Base-by-base conservation (phyloP, 2,329 filamentous ascomycete species). In the Fonsecaea nubica region DNA sequence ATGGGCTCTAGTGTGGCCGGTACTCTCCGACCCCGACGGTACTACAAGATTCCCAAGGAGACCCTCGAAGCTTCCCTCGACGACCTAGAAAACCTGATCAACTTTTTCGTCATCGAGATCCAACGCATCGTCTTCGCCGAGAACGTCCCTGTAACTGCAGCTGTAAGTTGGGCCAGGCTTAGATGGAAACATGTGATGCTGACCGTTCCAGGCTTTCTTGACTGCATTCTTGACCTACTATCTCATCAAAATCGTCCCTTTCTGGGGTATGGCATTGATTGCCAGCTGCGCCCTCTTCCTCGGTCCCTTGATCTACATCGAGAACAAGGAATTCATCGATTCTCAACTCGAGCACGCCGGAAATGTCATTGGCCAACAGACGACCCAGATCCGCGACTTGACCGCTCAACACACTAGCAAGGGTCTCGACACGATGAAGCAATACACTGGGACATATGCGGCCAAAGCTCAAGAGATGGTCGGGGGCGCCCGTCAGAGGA, bases 81-180 rank as follows among this genome's bases (percentile, higher is more conserved):
- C 70, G 87, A 89, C 75, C 75, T 88, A 13, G 86, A 87, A 76
- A 86, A 89, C 78, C 80, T 90, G 62, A 81, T 86, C 78, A 89
- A 89, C 80, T 90, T 90, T 79, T 87, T 89, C 77, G 82, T 89
- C 72, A 88, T 90, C 69, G 87, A 90, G 76, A 86, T 87, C 75
- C 87, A 90, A 80, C 84, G 87, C 65, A 83, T 89, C 69, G 76
- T 89, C 66, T 90, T 89, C 72, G 87, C 85, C 36, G 87, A 90
- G 81, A 89, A 89, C 73, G 80, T 89, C 63, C 82, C 84, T 66
- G 85, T 84, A 66, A 89, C 87, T 13, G 76, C 86, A 75, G 82
- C 81, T 66, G 87, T 89, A 83, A 76, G 86, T 78, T 53, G 2
- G n/a, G 25, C 42, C 45, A 38, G 25, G 25, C 25, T 2, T 25